phyloP scores from a whole-genome alignment of 129 eudicot genomes.

The Saussurea involucrata region DNA sequence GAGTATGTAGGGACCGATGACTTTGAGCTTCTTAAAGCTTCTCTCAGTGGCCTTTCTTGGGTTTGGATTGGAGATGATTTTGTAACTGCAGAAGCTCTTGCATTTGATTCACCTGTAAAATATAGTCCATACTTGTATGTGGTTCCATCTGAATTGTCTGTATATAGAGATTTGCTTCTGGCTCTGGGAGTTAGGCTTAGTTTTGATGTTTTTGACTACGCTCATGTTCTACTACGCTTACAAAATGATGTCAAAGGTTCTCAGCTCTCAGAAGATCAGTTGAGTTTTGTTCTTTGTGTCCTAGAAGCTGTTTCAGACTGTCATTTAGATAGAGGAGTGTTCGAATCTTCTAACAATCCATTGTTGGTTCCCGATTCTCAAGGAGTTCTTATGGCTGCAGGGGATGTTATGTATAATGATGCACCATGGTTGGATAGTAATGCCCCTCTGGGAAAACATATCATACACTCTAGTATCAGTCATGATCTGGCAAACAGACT shows the following conservation, averaged over 20 bases:
- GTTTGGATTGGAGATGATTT: conserved; percentile 99
- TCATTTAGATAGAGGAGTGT: conserved; percentile 46
- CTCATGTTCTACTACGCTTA: conserved; percentile 57
- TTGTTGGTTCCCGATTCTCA: conserved; percentile 76
- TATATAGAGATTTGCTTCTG: conserved; percentile 72
- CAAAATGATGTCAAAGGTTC: conserved; percentile 65
- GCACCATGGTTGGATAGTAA: conserved; percentile 94
- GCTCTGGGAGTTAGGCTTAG: conserved; percentile 74
- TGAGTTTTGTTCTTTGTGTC: conserved; percentile 74
- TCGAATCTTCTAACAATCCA: conserved; percentile 44
- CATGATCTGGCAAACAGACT: conserved; percentile 73
- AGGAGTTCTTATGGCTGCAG: conserved; percentile 62
- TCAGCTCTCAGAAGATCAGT: conserved; percentile 75
- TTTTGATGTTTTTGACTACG: conserved; percentile 77
- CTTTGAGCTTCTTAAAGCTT: conserved; percentile 47
- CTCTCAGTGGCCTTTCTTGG: conserved; percentile 65
- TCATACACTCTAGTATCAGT: conserved; percentile 76
- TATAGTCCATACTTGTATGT: conserved; percentile 92
- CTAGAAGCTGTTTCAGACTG: conserved; percentile 85
- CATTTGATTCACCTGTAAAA: conserved; percentile 95
- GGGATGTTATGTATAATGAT: conserved; percentile 87
- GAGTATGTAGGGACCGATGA: conserved; percentile 57
- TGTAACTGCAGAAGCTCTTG: conserved; percentile 76
- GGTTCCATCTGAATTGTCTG: conserved; percentile 84
- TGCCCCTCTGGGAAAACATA: conserved; percentile 55